A percentile compares a stretch with the other conserved stretches of the same genome.
Conservation (phyloP, 306 rosid species). For the Malus sylvestris region DNA sequence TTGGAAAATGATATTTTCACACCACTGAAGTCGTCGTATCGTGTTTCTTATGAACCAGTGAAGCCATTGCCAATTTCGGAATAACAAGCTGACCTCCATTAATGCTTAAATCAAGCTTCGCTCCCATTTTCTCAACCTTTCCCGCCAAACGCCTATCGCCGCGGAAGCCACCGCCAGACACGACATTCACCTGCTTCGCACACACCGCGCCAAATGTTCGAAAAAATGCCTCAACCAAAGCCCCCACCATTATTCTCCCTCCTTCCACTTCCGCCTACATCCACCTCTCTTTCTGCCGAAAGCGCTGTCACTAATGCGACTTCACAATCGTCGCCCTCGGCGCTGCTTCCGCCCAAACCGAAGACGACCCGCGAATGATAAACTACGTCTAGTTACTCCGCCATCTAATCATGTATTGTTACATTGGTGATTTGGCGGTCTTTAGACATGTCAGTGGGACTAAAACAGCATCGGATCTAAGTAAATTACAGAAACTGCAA, state of each 20-base stretch:
- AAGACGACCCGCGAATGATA: slow-evolving; percentile 63
- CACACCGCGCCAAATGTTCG: slow-evolving; percentile 50
- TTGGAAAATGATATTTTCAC: no score
- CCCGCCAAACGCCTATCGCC: slow-evolving; percentile 32
- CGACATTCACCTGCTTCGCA: slow-evolving; percentile 17
- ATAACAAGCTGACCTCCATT: not conserved
- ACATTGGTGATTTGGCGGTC: rapidly evolving
- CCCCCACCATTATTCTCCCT: not conserved
- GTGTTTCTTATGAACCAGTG: not conserved
- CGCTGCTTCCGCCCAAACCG: slow-evolving; percentile 37
- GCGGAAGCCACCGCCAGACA: not conserved
- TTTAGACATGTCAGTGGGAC: not conserved
- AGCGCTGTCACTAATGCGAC: slow-evolving; percentile 95
- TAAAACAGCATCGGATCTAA: not conserved
- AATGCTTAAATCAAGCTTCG: slow-evolving; percentile 56
- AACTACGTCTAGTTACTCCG: slow-evolving; percentile 60
- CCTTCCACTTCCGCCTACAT: slow-evolving; percentile 71
- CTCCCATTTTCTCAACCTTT: slow-evolving; percentile 56
- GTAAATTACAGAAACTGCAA: slow-evolving; percentile 2
- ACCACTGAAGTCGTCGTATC: not conserved
- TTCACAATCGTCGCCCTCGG: slow-evolving; percentile 93
- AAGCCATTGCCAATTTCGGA: not conserved
- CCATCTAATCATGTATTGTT: not conserved
- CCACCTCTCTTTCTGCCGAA: slow-evolving; percentile 94
- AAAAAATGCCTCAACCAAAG: slow-evolving; percentile 42